Evolutionary conservation across 306 rosid species (phyloP), one percentile per base, ranked within the genome.

Genomic region (Fagus crenata): DNA sequence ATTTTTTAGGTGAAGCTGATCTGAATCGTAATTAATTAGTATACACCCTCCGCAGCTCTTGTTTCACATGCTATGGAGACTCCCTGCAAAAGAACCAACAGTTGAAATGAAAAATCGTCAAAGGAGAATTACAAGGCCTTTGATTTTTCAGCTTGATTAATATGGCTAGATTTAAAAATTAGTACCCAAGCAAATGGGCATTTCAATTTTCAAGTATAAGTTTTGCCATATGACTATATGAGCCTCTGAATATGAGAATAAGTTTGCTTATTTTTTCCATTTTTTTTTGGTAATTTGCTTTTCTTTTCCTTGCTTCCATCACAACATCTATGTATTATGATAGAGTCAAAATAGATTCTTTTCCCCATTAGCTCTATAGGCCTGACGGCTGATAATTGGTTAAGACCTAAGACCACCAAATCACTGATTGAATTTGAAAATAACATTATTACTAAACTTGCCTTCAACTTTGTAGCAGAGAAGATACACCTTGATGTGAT

Each of bases 401-500:
- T 28, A 49, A 37, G 14, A 51, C 78, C 42, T 75, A 22, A 13
- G 4, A 35, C 43, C 69, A 36, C 65, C 12, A 61, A 46, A 13
- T 11, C 37, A 61, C 33, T 37, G 28, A 65, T 17, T 65, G 49
- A 78, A 15, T 36, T 17, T 65, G 49, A 78, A 15, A 72, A 49
- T 33, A 77, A 60, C 28, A 32, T 6, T 6, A 55, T 9, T 53
- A 49, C 81, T 4, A 53, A 85, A 85, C 96, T 92, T 86, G 82
- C 99, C 99, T 96, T 85, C 37, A 86, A 75, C 75, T 69, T 80
- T 49, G 88, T 85, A 2, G 87, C 71, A 82, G 97, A 89, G 85
- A 96, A 92, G 74, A 86, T 81, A 91, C 92, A 88, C 53, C 86
- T 88, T 67, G 98, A 89, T 82, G 97, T 87, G 74, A 96, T 85